Percentiles rank a stretch among this genome's conserved stretches.
phyloP scores from a whole-genome alignment of 108 stramenopile genomes.

The Fistulifera pelliculosa region DNA sequence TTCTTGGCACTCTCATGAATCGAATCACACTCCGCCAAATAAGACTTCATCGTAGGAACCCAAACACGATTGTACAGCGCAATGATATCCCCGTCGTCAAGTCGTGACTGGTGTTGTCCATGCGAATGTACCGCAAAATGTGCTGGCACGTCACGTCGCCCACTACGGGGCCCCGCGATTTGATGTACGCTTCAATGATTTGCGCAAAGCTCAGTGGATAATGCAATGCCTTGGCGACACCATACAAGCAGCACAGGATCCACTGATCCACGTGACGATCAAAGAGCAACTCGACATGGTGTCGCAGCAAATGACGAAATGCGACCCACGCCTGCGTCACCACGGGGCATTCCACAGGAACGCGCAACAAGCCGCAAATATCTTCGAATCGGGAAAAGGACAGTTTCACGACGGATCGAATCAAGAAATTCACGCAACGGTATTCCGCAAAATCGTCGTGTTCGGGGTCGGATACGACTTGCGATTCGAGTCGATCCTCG shows the following conservation, averaged over 20 bases:
- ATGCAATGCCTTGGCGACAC: slow-evolving; percentile 20
- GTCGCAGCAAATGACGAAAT: slow-evolving; percentile 27
- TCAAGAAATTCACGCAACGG: slow-evolving; percentile 15
- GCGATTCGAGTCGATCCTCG: neutral
- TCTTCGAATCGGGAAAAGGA: slow-evolving; percentile 15
- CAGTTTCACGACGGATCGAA: slow-evolving; percentile 20
- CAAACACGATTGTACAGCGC: slow-evolving; percentile 34
- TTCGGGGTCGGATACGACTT: slow-evolving; percentile 7
- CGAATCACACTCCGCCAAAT: slow-evolving; percentile 25
- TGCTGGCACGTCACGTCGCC: slow-evolving; percentile 24
- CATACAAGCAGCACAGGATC: slow-evolving; percentile 28
- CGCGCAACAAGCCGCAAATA: slow-evolving; percentile 15
- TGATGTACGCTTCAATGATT: slow-evolving; percentile 26
- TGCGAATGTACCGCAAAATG: slow-evolving; percentile 17
- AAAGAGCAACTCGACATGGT: slow-evolving; percentile 20
- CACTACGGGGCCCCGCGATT: slow-evolving; percentile 12
- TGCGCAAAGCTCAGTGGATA: slow-evolving; percentile 20
- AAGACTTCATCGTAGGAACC: slow-evolving; percentile 24
- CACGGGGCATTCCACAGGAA: slow-evolving; percentile 9
- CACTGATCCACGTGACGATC: slow-evolving; percentile 35
- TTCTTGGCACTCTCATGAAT: slow-evolving; percentile 14
- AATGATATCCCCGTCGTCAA: slow-evolving; percentile 22
- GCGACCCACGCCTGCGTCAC: slow-evolving; percentile 26
- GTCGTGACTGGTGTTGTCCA: neutral
- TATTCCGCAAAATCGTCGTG: slow-evolving; percentile 17